A percentile compares a stretch with the other conserved stretches of the same genome.
Conservation (phyloP, 192 early-diverging fungal species). For the Diversispora epigaea region DNA sequence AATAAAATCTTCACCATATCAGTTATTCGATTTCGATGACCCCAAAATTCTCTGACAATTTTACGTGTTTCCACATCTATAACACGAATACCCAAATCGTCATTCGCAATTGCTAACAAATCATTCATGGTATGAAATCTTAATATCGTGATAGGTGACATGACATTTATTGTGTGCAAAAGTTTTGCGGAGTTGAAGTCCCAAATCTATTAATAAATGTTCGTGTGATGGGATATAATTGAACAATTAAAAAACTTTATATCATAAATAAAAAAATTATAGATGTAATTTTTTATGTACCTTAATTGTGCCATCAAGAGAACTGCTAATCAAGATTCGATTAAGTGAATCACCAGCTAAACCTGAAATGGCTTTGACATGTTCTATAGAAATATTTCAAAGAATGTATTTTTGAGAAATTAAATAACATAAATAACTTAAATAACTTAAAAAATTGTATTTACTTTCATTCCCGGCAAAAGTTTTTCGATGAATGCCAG, state of each 20-base stretch:
- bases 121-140: slow-evolving; percentile 69
- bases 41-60: slow-evolving; percentile 86
- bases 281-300: slow-evolving; percentile 36
- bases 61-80: slow-evolving; percentile 80
- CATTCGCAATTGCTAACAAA: slow-evolving; percentile 77
- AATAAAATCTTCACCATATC: slow-evolving; percentile 70
- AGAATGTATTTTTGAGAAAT: not conserved
- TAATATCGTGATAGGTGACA: slow-evolving; percentile 63
- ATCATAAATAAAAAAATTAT: not conserved
- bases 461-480: slow-evolving; percentile 55
- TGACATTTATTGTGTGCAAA: slow-evolving; percentile 63
- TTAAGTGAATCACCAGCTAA: slow-evolving; percentile 75
- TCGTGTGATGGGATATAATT: not conserved
- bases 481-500: slow-evolving; percentile 71
- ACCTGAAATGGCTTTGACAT: slow-evolving; percentile 80
- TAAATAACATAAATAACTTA: not conserved
- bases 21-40: slow-evolving; percentile 85
- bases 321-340: slow-evolving; percentile 68
- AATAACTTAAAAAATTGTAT: not conserved
- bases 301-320: slow-evolving; percentile 81
- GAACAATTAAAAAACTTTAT: not conserved
- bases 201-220: slow-evolving; percentile 67
- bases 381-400: slow-evolving; percentile 43
- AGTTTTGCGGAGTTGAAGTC: slow-evolving; percentile 70
- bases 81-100: slow-evolving; percentile 87